Percentiles rank a stretch among this genome's conserved stretches.
Conservation (phyloP, 352 stramenopile species). For the Pythium guiyangense region DNA sequence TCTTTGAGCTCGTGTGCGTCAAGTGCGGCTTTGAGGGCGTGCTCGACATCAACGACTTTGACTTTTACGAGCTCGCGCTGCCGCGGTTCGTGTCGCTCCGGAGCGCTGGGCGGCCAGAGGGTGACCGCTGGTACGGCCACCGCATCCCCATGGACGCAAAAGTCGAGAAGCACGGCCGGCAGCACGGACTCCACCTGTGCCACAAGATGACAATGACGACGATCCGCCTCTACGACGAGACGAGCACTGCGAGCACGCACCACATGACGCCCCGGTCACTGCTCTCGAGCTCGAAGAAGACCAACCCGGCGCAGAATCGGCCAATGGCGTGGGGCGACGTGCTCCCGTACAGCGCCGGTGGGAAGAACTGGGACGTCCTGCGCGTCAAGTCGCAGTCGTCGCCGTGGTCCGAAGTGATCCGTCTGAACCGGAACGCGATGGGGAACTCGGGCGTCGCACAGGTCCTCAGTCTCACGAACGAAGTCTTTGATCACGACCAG, state of each 20-base stretch:
- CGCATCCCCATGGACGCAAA: slow-evolving; percentile 56
- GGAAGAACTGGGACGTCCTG: slow-evolving; percentile 82
- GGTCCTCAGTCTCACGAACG: slow-evolving; percentile 79
- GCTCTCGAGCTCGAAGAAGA: slow-evolving; percentile 63
- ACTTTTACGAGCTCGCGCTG: slow-evolving; percentile 81
- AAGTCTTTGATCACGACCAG: slow-evolving; percentile 52
- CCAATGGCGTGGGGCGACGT: slow-evolving; percentile 80
- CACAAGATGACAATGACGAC: slow-evolving; percentile 87
- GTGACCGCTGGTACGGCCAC: slow-evolving; percentile 79
- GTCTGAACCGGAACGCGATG: slow-evolving; percentile 85
- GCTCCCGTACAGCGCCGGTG: slow-evolving; percentile 63
- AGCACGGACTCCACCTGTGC: slow-evolving; percentile 77
- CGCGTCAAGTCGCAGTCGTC: slow-evolving; percentile 71
- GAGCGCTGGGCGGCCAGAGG: slow-evolving; percentile 78
- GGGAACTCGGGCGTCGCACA: slow-evolving; percentile 85
- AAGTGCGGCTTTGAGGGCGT: slow-evolving; percentile 74
- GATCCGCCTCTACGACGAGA: slow-evolving; percentile 85
- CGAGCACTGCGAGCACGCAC: slow-evolving; percentile 78
- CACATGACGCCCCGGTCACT: slow-evolving; percentile 76
- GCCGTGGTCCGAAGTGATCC: slow-evolving; percentile 82
- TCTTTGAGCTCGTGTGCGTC: slow-evolving; percentile 74
- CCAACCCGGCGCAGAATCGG: slow-evolving; percentile 74
- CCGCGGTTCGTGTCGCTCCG: slow-evolving; percentile 82
- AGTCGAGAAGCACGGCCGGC: slow-evolving; percentile 55
- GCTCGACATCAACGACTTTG: slow-evolving; percentile 72